These are phyloP conservation scores for Pseudevernia furfuracea DNA, from an alignment of 495 filamentous ascomycete species.

Conservation along the genomic window DNA sequence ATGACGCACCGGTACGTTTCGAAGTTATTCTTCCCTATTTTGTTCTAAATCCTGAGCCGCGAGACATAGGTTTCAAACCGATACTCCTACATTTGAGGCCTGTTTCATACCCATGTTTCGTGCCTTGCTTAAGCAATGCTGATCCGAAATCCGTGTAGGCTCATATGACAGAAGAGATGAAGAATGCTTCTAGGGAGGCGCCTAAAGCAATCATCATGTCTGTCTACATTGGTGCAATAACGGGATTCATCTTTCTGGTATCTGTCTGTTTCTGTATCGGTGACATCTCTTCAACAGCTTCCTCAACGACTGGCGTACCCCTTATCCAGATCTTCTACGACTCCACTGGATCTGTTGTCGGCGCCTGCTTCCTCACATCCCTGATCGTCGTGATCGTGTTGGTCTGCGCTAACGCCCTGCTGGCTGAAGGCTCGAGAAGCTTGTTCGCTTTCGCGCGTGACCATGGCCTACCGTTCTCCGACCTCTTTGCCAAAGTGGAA, in stretches of 20 bases:
- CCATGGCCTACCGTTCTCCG: slow-evolving; percentile 42
- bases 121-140: too few species aligned
- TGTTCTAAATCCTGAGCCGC: too few species aligned
- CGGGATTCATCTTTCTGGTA: slow-evolving; percentile 44
- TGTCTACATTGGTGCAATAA: slow-evolving; percentile 43
- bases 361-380: slow-evolving; percentile 36
- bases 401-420: slow-evolving; percentile 36
- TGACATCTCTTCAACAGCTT: slow-evolving; percentile 35
- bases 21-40: too few species aligned
- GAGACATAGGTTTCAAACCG: too few species aligned
- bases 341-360: slow-evolving; percentile 37
- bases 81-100: too few species aligned
- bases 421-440: slow-evolving; percentile 40
- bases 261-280: slow-evolving; percentile 46
- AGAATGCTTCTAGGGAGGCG: slow-evolving; percentile 42
- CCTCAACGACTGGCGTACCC: slow-evolving; percentile 40
- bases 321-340: slow-evolving; percentile 45
- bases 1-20: slow-evolving; percentile 25
- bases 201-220: slow-evolving; percentile 50
- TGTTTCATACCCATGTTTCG: too few species aligned
- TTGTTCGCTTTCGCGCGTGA: slow-evolving; percentile 45
- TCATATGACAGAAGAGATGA: slow-evolving; percentile 37
- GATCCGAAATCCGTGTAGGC: too few species aligned
- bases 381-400: slow-evolving; percentile 39
- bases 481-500: slow-evolving; percentile 37